Evolutionary conservation across 2,329 filamentous ascomycete genomes (phyloP).

Genomic region (Coniella vitis): DNA sequence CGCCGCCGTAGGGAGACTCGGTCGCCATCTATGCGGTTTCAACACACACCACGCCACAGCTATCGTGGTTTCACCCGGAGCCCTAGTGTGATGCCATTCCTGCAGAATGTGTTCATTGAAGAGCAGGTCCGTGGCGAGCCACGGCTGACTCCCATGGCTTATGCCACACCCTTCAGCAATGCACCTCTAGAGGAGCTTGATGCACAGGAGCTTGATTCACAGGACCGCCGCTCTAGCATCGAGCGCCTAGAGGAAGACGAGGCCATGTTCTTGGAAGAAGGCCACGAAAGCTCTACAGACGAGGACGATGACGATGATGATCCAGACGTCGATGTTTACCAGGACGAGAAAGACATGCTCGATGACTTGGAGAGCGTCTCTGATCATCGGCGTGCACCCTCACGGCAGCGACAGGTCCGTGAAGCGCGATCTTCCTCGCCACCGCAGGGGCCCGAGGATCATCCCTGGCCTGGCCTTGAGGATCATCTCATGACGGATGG

Average conservation of each 20-base stretch:
- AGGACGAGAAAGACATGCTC: constrained; percentile 20
- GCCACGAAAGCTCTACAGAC: constrained; percentile 22
- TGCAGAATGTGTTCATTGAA: constrained; percentile 35
- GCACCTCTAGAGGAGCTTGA: constrained; percentile 40
- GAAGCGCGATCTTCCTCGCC: constrained; percentile 20
- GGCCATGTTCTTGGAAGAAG: constrained; percentile 21
- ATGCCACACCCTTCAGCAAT: constrained; percentile 68
- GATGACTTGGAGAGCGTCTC: constrained; percentile 26
- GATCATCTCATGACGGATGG: constrained; percentile 38
- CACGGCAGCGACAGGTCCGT: constrained; percentile 21
- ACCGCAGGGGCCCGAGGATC: constrained; percentile 39
- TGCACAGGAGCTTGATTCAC: no score
- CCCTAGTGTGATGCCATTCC: constrained; percentile 28
- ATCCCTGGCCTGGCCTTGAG: constrained; percentile 51
- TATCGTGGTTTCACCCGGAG: constrained; percentile 27
- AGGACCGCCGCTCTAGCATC: no score
- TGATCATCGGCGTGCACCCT: constrained; percentile 19
- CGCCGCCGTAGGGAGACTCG: constrained; percentile 43
- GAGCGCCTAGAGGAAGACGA: constrained; percentile 28
- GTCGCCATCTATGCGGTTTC: constrained; percentile 46
- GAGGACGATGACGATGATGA: neutral
- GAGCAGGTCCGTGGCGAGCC: constrained; percentile 27
- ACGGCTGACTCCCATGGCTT: constrained; percentile 56
- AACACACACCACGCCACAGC: constrained; percentile 51
- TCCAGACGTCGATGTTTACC: constrained; percentile 23